Conservation (phyloP, 768 basidiomycete genomes). For the Tricholoma furcatifolium region DNA sequence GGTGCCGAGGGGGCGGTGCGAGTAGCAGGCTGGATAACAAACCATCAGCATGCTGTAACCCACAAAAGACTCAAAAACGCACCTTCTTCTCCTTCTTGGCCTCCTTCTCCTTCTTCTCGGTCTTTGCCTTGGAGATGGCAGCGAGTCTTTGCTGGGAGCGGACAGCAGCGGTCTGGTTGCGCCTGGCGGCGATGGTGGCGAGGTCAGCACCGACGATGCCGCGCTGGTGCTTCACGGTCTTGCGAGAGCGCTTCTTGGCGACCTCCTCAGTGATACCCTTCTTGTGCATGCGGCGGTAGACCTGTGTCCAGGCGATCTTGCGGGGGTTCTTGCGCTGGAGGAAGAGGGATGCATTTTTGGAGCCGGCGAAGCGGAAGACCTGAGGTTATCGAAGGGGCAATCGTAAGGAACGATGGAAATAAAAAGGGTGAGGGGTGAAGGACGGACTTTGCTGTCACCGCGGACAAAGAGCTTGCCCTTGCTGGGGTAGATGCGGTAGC, state of each 20-base stretch:
- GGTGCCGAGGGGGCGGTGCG: conserved; percentile 63
- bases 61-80: conserved; percentile 15
- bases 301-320: conserved; percentile 97
- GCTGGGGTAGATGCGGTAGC: conserved; percentile 96
- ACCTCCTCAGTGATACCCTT: conserved; percentile 99
- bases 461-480: conserved; percentile 96
- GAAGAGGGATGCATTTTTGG: conserved; percentile 96
- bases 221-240: conserved; percentile 96
- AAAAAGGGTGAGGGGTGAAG: background rate
- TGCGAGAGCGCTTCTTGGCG: conserved; percentile 97
- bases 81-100: conserved; percentile 93
- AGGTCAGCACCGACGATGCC: conserved; percentile 98
- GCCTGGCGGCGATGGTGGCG: conserved; percentile 83
- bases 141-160: conserved; percentile 78
- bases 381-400: conserved; percentile 24
- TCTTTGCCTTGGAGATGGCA: conserved; percentile 93
- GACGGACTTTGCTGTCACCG: conserved; percentile 87
- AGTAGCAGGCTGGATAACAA: conserved; percentile 43
- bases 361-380: conserved; percentile 94
- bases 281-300: conserved; percentile 98
- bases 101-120: conserved; percentile 97
- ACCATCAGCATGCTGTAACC: background rate
- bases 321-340: conserved; percentile 99
- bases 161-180: conserved; percentile 87
- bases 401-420: background rate